Base-by-base conservation (phyloP, 169 alveolate species). In the Cryptosporidium felis region DNA sequence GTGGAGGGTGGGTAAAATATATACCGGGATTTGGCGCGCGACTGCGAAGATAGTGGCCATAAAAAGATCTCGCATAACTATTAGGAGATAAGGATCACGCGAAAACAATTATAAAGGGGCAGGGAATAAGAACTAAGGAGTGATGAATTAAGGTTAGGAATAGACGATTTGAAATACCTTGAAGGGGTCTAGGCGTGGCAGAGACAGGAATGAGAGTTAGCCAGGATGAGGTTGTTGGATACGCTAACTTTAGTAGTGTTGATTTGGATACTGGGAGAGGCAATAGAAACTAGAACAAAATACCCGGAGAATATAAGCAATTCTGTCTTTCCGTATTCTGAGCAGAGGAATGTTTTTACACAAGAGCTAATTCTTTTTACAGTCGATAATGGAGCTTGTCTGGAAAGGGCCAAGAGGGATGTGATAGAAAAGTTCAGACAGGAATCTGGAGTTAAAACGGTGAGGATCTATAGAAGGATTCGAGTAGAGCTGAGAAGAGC, bases 251-350 rank as follows among this genome's bases (percentile, higher is more conserved):
- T 18, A 47, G 23, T 5, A 8, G 9, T 8, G 18, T 18, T 47
- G 23, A 47, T 8, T 23, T 30, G 59, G 23, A 9, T 47, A 47
- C 59, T 47, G 23, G 18, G 18, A 5, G 51, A 42, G 51, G 51
- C 51, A 42, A 23, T 47, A 30, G 18, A 8, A 8, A 47, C 23
- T 23, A 47, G 18, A 44, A 30, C 8, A 6, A 47, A 47, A 47
- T 47, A 47, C 6, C 8, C n/a, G n/a, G n/a, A 3, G 10, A 9
- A 0, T 6, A 45, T 1, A 1, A 6, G 18, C 9, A 74, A 49
- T 74, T 51, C 47, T 18, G 60, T 53, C n/a, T 74, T 74, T 74
- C 85, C 85, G 23, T 74, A 53, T 74, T 53, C 85, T 4, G 67
- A 74, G 21, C 67, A 53, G 14, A 36, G 21, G 28, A 74, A 74